Percentiles rank a stretch among this genome's conserved stretches.
Conservation (phyloP, 1,284 basidiomycete genomes). For the Golubevia pallescens region DNA sequence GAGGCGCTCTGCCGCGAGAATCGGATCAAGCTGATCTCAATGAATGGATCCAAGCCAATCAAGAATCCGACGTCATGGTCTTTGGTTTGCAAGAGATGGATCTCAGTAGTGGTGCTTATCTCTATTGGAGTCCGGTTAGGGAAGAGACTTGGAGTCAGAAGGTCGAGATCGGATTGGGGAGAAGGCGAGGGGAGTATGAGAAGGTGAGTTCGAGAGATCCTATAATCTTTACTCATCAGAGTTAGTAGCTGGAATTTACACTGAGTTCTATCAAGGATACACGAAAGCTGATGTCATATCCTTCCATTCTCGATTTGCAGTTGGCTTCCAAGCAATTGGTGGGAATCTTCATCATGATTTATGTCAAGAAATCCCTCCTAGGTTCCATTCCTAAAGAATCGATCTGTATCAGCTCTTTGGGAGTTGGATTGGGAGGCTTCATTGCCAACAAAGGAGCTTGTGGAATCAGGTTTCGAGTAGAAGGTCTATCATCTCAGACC, state of each 20-base stretch:
- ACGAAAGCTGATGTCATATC: too few species aligned
- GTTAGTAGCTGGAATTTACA: too few species aligned
- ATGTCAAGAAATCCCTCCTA: slow-evolving; percentile 13
- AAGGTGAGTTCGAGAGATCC: too few species aligned
- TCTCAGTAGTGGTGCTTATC: slow-evolving; percentile 26
- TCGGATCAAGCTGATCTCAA: slow-evolving; percentile 15
- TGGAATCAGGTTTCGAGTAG: slow-evolving; percentile 3
- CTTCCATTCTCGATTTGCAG: too few species aligned
- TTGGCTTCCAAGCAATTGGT: slow-evolving; percentile 35
- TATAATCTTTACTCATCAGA: too few species aligned
- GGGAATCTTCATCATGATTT: slow-evolving; percentile 27
- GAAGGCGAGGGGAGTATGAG: slow-evolving; percentile 11
- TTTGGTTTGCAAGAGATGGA: slow-evolving; percentile 39
- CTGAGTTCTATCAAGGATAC: too few species aligned
- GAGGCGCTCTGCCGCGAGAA: neutral
- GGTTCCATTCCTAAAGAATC: slow-evolving; percentile 14
- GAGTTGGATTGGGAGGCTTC: slow-evolving; percentile 33
- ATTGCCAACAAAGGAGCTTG: slow-evolving; percentile 35
- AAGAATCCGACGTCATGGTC: slow-evolving; percentile 35
- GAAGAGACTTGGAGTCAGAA: slow-evolving; percentile 25
- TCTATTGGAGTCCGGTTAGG: slow-evolving; percentile 33
- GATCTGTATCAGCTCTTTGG: slow-evolving; percentile 17
- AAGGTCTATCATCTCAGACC: slow-evolving; percentile 15
- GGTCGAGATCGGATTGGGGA: slow-evolving; percentile 17
- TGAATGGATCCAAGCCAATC: slow-evolving; percentile 24